phyloP scores from a whole-genome alignment of 2,329 filamentous ascomycete species.

The Cryphonectria naterciae region DNA sequence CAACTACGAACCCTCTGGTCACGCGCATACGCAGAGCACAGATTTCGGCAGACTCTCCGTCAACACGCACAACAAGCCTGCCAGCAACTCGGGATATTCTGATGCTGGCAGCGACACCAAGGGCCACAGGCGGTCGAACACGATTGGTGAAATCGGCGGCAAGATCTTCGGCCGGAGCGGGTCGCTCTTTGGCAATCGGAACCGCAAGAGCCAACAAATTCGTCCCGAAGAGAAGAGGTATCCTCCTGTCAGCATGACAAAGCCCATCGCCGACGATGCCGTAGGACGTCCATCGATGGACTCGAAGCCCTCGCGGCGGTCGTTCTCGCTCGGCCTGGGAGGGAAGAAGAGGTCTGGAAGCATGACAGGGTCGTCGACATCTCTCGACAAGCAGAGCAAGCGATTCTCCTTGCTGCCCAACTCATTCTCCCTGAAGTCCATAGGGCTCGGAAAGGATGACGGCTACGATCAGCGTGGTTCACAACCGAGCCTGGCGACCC shows the following conservation, averaged over 20 bases:
- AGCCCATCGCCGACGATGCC: constrained; percentile 64
- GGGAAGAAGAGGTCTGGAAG: constrained; percentile 74
- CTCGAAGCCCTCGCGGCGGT: constrained; percentile 67
- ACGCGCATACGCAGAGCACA: constrained; percentile 52
- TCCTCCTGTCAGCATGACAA: constrained; percentile 89
- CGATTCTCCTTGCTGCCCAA: constrained; percentile 73
- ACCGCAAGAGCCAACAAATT: constrained; percentile 50
- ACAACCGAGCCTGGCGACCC: constrained; percentile 57
- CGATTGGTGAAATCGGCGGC: constrained; percentile 79
- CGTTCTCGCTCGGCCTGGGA: constrained; percentile 69
- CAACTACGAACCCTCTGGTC: constrained; percentile 59
- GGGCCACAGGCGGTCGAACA: constrained; percentile 72
- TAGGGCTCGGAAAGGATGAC: constrained; percentile 63
- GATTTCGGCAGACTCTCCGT: constrained; percentile 64
- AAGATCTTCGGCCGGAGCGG: constrained; percentile 84
- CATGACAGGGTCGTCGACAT: constrained; percentile 59
- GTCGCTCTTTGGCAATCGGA: constrained; percentile 73
- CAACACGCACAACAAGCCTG: constrained; percentile 61
- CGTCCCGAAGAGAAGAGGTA: constrained; percentile 72
- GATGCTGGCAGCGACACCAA: constrained; percentile 52
- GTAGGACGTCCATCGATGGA: constrained; percentile 66
- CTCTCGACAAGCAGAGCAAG: constrained; percentile 61
- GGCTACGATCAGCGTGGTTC: constrained; percentile 52
- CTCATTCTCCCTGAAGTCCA: constrained; percentile 66
- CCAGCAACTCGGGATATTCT: constrained; percentile 61